A percentile compares a stretch with the other conserved stretches of the same genome.
Conservation (phyloP, 2,329 filamentous ascomycete species). For the Arthroderma sp. region DNA sequence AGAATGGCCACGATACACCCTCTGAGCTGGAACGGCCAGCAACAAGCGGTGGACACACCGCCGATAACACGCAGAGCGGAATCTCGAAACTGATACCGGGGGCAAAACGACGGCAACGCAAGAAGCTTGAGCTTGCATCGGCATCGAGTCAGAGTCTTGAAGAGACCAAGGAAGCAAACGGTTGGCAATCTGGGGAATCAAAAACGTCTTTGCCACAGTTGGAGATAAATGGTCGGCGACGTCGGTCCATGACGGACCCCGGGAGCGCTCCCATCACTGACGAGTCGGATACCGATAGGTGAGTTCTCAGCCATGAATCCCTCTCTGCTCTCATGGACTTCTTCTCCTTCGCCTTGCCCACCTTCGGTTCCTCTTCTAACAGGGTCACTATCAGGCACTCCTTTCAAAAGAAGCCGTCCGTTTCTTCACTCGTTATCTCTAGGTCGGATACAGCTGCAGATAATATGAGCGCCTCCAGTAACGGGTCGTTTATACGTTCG, state of each 20-base stretch:
- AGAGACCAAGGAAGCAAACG: conserved; percentile 1
- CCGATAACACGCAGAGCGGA: conserved; percentile 29
- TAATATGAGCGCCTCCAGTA: no score
- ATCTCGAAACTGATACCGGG: conserved; percentile 40
- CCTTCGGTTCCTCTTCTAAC: neutral
- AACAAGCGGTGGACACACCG: conserved; percentile 24
- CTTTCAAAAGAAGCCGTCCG: no score
- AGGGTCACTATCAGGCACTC: neutral
- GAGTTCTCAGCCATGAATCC: conserved; percentile 9
- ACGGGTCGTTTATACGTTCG: no score
- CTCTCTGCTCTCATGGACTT: conserved; percentile 5
- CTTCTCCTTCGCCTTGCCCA: neutral
- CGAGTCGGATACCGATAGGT: conserved; percentile 38
- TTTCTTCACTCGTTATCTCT: no score
- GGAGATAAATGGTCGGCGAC: conserved; percentile 19
- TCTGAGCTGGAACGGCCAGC: conserved; percentile 26
- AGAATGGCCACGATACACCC: conserved; percentile 23
- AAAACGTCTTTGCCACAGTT: conserved; percentile 4
- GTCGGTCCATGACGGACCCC: conserved; percentile 11
- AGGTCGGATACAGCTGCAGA: no score
- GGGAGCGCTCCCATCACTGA: conserved; percentile 34
- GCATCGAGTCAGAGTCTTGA: neutral
- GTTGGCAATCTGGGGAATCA: conserved; percentile 3
- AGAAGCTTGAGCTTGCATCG: conserved; percentile 21
- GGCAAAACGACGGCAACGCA: conserved; percentile 26